Evolutionary conservation across 768 basidiomycete species (phyloP).

Genomic region (Phylloporus sp.): DNA sequence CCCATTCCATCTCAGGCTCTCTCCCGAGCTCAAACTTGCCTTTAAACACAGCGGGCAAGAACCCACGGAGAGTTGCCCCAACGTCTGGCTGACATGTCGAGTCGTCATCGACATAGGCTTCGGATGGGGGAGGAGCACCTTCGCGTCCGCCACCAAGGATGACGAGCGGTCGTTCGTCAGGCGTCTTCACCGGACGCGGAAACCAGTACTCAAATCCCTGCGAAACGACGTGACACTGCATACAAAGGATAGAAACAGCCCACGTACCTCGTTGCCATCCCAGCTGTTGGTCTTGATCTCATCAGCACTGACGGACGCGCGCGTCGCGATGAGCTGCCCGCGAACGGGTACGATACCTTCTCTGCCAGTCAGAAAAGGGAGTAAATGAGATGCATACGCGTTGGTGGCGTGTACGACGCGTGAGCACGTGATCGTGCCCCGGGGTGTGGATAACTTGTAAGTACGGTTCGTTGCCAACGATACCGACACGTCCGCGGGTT

Average conservation of each 20-base stretch:
- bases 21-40: slow-evolving; percentile 43
- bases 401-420: slow-evolving; percentile 87
- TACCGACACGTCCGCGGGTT: not conserved
- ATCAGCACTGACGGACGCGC: slow-evolving; percentile 37
- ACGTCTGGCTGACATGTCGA: slow-evolving; percentile 45
- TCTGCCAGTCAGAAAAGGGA: slow-evolving; percentile 60
- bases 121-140: slow-evolving; percentile 37
- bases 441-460: slow-evolving; percentile 43
- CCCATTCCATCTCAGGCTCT: slow-evolving; percentile 83
- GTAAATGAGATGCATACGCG: slow-evolving; percentile 71
- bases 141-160: slow-evolving; percentile 72
- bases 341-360: slow-evolving; percentile 64
- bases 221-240: not conserved
- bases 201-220: slow-evolving; percentile 77
- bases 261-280: slow-evolving; percentile 37
- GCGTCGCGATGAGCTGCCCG: slow-evolving; percentile 57
- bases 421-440: slow-evolving; percentile 57
- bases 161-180: slow-evolving; percentile 47
- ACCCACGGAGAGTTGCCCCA: slow-evolving; percentile 48
- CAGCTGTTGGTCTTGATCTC: slow-evolving; percentile 44
- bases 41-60: slow-evolving; percentile 57
- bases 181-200: slow-evolving; percentile 48
- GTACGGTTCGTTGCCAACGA: slow-evolving; percentile 1
- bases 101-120: slow-evolving; percentile 58
- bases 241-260: not conserved